Conservation (phyloP, 441 rosid species). For the Euphorbia celastroides region DNA sequence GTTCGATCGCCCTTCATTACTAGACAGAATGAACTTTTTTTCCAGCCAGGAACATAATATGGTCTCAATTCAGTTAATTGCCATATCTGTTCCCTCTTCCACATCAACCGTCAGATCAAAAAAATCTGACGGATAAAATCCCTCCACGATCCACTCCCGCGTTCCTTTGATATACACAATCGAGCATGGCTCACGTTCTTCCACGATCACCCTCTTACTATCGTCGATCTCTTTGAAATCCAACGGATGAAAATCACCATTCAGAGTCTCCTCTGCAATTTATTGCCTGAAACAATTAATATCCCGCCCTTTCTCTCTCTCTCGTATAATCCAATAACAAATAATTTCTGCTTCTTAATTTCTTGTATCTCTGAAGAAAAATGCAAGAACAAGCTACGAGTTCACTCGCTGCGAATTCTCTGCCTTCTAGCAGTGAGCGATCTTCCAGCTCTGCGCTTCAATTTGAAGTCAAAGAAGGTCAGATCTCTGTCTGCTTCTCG, state of each 20-base stretch:
- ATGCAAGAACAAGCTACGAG: conserved; percentile 77
- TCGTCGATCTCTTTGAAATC: conserved; percentile 37
- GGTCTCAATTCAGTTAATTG: conserved; percentile 23
- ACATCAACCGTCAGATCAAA: conserved; percentile 34
- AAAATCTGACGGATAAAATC: conserved; percentile 14
- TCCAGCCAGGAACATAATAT: background rate
- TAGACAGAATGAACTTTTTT: background rate
- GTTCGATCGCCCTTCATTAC: background rate
- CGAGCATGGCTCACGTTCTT: conserved; percentile 41
- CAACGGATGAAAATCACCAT: conserved; percentile 27
- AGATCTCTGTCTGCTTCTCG: background rate
- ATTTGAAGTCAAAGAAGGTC: conserved; percentile 77
- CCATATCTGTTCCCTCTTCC: background rate
- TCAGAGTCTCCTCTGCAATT: conserved; percentile 8
- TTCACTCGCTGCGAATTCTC: conserved; percentile 66
- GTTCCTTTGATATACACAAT: conserved; percentile 44
- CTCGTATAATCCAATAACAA: background rate
- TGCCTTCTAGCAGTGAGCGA: conserved; percentile 86
- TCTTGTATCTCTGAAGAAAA: conserved; percentile 2
- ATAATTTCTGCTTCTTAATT: background rate
- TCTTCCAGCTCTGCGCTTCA: conserved; percentile 79
- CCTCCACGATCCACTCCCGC: conserved; percentile 40
- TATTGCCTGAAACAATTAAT: conserved; percentile 23
- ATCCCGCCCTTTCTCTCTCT: conserved; percentile 35
- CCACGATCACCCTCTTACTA: conserved; percentile 40